Evolutionary conservation across 169 alveolate species (phyloP).

Genomic region (Cryptosporidium parvum): DNA sequence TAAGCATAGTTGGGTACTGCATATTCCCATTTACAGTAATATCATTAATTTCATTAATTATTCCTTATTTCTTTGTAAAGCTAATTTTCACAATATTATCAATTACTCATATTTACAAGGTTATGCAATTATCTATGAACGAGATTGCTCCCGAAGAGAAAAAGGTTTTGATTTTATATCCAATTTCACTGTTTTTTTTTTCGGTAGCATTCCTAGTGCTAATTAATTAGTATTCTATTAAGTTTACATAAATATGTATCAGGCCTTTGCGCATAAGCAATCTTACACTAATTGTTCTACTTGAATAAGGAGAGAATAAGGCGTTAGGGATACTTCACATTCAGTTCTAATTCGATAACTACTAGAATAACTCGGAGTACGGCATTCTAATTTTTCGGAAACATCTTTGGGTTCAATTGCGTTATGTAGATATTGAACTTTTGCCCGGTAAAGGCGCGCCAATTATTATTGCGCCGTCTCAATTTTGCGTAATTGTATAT

Average conservation of each 20-base stretch:
- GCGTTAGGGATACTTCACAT: neutral
- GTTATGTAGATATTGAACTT: neutral
- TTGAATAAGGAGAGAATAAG: no score
- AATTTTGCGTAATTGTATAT: neutral
- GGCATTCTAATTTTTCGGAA: neutral
- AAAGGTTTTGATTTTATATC: slow-evolving; percentile 31
- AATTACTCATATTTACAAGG: slow-evolving; percentile 20
- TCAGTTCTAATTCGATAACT: neutral
- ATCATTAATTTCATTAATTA: slow-evolving; percentile 36
- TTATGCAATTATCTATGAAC: neutral
- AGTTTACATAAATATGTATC: neutral
- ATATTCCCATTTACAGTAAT: slow-evolving; percentile 54
- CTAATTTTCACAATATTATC: slow-evolving; percentile 45
- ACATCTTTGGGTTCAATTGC: neutral
- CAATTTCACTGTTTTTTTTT: slow-evolving; percentile 56
- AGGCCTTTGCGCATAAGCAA: neutral
- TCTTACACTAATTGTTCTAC: neutral
- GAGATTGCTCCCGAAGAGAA: slow-evolving; percentile 44
- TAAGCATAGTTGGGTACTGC: slow-evolving; percentile 56
- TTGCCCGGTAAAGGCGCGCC: neutral
- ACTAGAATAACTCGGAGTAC: neutral
- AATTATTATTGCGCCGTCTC: slow-evolving; percentile 14
- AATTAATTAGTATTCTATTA: slow-evolving; percentile 8
- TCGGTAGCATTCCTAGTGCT: slow-evolving; percentile 44
- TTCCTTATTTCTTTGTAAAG: slow-evolving; percentile 20